phyloP scores from a whole-genome alignment of 129 eudicot genomes.

The Erigeron canadensis region DNA sequence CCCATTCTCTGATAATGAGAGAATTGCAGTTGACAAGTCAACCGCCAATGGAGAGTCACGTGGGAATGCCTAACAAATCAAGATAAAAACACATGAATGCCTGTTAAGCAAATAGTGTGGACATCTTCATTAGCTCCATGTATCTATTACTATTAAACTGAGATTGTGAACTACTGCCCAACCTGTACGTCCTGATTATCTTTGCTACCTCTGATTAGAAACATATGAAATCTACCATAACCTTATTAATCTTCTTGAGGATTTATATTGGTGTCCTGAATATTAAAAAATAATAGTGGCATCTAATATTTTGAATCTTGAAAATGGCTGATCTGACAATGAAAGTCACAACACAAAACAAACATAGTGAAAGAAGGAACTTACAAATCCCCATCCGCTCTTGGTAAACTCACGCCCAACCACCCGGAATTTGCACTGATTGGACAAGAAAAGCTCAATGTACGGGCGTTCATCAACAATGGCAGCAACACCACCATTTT shows the following conservation, averaged over 20 bases:
- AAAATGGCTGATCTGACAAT: conserved; percentile 5
- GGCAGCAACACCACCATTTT: conserved; percentile 78
- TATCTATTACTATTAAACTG: no score
- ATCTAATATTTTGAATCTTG: neutral
- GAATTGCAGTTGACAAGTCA: conserved; percentile 80
- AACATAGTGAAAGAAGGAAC: conserved; percentile 27
- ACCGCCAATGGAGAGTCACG: conserved; percentile 86
- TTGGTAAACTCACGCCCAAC: conserved; percentile 87
- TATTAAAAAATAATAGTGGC: neutral
- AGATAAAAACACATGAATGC: neutral
- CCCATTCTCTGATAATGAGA: conserved; percentile 75
- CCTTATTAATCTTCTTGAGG: neutral
- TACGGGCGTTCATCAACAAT: conserved; percentile 86
- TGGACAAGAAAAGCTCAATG: conserved; percentile 79
- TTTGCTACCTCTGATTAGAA: neutral
- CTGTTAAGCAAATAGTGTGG: neutral
- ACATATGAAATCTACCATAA: conserved; percentile 1
- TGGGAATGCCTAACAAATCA: conserved; percentile 64
- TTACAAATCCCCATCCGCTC: conserved; percentile 94
- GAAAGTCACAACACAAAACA: conserved; percentile 21
- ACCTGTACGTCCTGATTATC: neutral
- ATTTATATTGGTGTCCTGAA: neutral
- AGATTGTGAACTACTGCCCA: neutral
- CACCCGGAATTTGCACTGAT: conserved; percentile 77
- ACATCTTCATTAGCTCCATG: no score